Conservation (phyloP, 2,329 filamentous ascomycete species). For the Alternaria sp. region DNA sequence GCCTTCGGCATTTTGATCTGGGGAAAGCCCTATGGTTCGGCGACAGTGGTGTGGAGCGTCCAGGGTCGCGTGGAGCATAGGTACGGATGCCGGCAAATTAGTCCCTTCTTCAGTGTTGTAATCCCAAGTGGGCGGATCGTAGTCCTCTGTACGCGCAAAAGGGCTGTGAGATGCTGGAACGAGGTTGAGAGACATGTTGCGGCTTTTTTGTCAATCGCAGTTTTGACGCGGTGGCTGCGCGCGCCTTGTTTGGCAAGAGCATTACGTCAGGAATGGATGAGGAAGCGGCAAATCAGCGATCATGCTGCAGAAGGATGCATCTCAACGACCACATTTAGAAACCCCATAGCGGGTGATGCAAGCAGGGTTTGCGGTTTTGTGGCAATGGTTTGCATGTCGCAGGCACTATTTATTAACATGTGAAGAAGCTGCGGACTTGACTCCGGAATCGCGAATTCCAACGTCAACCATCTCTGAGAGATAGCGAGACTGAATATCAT, state of each 20-base stretch:
- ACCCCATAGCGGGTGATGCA: constrained; percentile 9
- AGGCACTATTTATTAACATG: neutral
- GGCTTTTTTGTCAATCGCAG: neutral
- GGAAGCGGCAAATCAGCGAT: constrained; percentile 6
- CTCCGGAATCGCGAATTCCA: neutral
- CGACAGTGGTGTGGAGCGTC: constrained; percentile 28
- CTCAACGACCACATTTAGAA: constrained; percentile 12
- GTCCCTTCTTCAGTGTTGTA: neutral
- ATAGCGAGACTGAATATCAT: neutral
- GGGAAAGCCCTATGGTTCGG: constrained; percentile 15
- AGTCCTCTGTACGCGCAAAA: neutral
- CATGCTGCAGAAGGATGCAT: constrained; percentile 13
- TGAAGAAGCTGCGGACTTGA: constrained; percentile 1
- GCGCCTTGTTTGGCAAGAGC: constrained; percentile 11
- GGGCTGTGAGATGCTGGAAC: neutral
- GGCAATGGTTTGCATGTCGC: neutral
- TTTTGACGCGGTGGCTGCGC: constrained; percentile 9
- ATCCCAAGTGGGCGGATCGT: neutral
- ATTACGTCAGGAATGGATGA: constrained; percentile 13
- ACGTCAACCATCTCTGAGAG: neutral
- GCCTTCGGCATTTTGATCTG: constrained; percentile 32
- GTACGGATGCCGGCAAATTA: neutral
- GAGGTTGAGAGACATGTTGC: constrained; percentile 1
- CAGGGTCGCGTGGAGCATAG: constrained; percentile 18
- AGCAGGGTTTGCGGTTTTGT: constrained; percentile 8